A percentile compares a stretch with the other conserved stretches of the same genome.
phyloP scores from a whole-genome alignment of 768 basidiomycete genomes.

The Cantharellus anzutake region DNA sequence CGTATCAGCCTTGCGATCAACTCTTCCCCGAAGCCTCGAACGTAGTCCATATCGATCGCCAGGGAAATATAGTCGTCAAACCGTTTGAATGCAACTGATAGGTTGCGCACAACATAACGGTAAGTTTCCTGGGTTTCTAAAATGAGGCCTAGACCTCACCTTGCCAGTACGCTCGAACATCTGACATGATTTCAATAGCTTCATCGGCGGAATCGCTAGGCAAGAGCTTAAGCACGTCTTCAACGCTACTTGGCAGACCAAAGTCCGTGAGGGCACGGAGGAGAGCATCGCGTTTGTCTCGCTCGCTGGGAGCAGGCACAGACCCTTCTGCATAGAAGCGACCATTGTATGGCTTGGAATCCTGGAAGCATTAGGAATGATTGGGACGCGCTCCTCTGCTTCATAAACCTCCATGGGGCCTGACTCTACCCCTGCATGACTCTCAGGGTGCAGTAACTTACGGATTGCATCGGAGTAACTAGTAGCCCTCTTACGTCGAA shows the following conservation, averaged over 20 bases:
- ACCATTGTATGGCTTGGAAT: too few relatives aligned
- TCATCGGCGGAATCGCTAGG: conserved; percentile 2
- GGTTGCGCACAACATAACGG: neutral
- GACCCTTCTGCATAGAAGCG: too few relatives aligned
- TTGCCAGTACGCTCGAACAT: conserved; percentile 9
- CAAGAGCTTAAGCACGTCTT: conserved; percentile 2
- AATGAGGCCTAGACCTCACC: neutral
- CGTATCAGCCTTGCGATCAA: conserved; percentile 28
- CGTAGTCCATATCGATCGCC: conserved; percentile 35
- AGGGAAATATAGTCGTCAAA: conserved; percentile 37
- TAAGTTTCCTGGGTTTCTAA: neutral
- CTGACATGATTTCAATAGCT: conserved; percentile 9
- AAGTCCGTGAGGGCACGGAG: too few relatives aligned
- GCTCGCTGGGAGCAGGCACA: too few relatives aligned
- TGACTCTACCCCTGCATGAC: neutral
- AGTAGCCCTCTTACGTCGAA: neutral
- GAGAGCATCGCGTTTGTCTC: too few relatives aligned
- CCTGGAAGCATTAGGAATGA: too few relatives aligned
- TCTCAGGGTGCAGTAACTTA: neutral
- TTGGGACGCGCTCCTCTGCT: too few relatives aligned
- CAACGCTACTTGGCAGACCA: too few relatives aligned
- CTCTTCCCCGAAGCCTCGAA: conserved; percentile 30
- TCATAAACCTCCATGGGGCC: too few relatives aligned
- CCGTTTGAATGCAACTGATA: conserved; percentile 38
- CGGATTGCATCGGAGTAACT: neutral